These are phyloP conservation scores for Chamaenerion angustifolium DNA, from an alignment of 345 rosid genomes.

Conservation along the genomic window DNA sequence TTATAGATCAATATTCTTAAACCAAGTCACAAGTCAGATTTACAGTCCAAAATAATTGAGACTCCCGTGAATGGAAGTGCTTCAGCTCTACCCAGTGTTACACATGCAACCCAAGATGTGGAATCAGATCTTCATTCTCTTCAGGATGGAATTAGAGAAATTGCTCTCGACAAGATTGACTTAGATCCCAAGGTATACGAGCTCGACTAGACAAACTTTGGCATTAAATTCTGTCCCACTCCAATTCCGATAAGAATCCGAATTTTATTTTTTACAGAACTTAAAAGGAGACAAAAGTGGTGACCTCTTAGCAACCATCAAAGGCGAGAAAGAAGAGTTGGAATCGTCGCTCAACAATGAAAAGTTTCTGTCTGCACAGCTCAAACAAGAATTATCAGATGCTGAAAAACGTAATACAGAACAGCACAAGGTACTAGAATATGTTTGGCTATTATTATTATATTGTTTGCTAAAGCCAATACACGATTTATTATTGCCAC, in stretches of 20 bases:
- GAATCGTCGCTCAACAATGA: conserved; percentile 63
- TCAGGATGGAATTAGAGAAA: conserved; percentile 88
- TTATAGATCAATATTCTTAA: conserved; percentile 73
- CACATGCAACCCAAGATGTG: conserved; percentile 65
- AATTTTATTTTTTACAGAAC: conserved; percentile 23
- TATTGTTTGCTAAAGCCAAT: not conserved
- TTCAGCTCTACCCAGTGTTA: conserved; percentile 55
- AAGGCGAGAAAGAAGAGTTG: conserved; percentile 71
- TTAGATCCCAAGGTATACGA: conserved; percentile 41
- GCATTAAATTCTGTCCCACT: not conserved
- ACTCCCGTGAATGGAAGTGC: conserved; percentile 56
- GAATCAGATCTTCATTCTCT: conserved; percentile 66
- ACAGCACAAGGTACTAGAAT: conserved; percentile 50
- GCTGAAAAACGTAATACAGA: conserved; percentile 65
- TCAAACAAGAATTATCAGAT: conserved; percentile 65
- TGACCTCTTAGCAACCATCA: conserved; percentile 41
- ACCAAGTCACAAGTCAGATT: conserved; percentile 86
- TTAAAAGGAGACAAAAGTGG: conserved; percentile 32
- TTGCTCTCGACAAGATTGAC: conserved; percentile 58
- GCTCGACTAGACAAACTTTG: not conserved
- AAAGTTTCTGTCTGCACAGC: conserved; percentile 46
- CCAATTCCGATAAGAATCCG: not conserved
- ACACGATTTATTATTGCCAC: too few relatives aligned
- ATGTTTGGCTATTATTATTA: not conserved
- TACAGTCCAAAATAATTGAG: conserved; percentile 51